A percentile compares a stretch with the other conserved stretches of the same genome.
Conservation (phyloP, 1,139 yeast genomes). For the Blastobotrys aristatus region DNA sequence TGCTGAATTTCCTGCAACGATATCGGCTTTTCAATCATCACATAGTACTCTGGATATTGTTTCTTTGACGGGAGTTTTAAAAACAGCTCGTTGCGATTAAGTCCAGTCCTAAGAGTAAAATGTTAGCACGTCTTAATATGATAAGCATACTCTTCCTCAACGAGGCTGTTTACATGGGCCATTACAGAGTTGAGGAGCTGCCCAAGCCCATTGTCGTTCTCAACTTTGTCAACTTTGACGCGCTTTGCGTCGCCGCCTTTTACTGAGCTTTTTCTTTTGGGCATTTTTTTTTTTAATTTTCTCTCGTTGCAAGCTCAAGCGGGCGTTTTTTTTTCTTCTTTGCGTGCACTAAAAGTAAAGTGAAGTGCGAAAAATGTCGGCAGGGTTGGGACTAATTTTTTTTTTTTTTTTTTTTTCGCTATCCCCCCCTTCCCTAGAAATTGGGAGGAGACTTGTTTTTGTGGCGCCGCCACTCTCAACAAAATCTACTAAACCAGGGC, state of each 20-base stretch:
- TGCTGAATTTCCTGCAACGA: constrained; percentile 61
- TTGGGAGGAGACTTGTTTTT: too few species aligned
- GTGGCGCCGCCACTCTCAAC: too few species aligned
- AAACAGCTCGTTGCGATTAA: constrained; percentile 47
- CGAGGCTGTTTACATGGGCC: constrained; percentile 11
- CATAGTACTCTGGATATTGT: constrained; percentile 74
- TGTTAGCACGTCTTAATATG: not conserved
- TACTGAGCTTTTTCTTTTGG: constrained; percentile 11
- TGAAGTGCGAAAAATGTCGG: too few species aligned
- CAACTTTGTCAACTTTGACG: constrained; percentile 12
- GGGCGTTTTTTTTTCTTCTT: too few species aligned
- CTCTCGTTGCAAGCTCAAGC: not conserved
- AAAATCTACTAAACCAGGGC: too few species aligned
- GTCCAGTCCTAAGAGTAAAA: constrained; percentile 13
- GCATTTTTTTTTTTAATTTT: constrained; percentile 4
- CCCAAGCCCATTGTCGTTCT: not conserved
- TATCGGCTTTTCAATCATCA: constrained; percentile 57
- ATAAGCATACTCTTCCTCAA: constrained; percentile 15
- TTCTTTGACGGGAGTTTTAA: constrained; percentile 67
- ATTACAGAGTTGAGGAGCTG: constrained; percentile 7
- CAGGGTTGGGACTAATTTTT: too few species aligned
- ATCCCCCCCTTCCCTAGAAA: too few species aligned
- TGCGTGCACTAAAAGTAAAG: too few species aligned
- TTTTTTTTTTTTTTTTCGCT: too few species aligned
- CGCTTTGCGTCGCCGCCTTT: constrained; percentile 12